phyloP scores from a whole-genome alignment of 1,284 basidiomycete genomes.

The Malassezia equina region DNA sequence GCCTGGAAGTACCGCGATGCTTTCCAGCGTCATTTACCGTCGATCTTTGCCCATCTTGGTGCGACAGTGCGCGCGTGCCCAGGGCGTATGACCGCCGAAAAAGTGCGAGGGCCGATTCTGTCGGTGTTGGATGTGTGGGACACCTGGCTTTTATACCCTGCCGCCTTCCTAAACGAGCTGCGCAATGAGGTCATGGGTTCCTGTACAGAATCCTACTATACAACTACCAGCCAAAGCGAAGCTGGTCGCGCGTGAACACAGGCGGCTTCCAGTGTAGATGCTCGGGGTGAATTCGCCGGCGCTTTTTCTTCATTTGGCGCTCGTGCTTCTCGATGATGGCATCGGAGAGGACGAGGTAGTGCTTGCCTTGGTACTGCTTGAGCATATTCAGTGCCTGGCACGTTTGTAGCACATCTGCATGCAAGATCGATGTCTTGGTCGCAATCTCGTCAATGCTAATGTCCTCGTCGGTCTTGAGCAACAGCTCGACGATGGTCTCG shows the following conservation, averaged over 20 bases:
- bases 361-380: constrained; percentile 89
- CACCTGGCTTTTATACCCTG: constrained; percentile 63
- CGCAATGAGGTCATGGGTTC: not conserved
- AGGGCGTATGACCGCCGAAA: constrained; percentile 32
- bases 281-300: constrained; percentile 69
- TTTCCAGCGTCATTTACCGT: constrained; percentile 22
- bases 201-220: not conserved
- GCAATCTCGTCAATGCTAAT: constrained; percentile 95
- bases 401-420: constrained; percentile 96
- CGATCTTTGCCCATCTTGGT: constrained; percentile 34
- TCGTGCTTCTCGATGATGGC: constrained; percentile 81
- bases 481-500: constrained; percentile 84
- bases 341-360: constrained; percentile 85
- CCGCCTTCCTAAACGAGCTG: constrained; percentile 60
- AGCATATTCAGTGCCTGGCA: constrained; percentile 89
- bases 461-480: constrained; percentile 60
- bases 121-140: constrained; percentile 86
- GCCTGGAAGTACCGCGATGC: constrained; percentile 50
- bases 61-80: constrained; percentile 23
- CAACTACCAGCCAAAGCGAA: constrained; percentile 39
- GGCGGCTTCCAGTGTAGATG: constrained; percentile 77
- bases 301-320: constrained; percentile 68
- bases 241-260: constrained; percentile 44
- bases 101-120: constrained; percentile 66
- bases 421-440: constrained; percentile 88